Base-by-base conservation (phyloP, 352 stramenopile species). In the Globisporangium ultimum region DNA sequence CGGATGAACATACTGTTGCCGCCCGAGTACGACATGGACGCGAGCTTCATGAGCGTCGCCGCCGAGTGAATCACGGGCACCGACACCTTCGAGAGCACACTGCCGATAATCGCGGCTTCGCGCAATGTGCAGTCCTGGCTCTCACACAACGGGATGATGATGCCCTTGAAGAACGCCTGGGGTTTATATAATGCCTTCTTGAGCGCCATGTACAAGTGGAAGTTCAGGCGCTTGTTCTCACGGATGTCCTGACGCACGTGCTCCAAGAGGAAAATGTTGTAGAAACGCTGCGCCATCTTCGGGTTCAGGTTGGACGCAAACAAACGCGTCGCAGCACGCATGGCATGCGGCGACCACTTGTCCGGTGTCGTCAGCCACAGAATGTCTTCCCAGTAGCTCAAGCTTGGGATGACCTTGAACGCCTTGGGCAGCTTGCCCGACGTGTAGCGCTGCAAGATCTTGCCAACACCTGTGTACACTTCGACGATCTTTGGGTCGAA, bases 161-260 rank as follows among this genome's bases (percentile, higher is more conserved):
- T 98, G 15, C 97, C 98, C 72, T 99, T 99, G 85, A 99, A 99
- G 65, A 99, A 99, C 20, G 98, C 97, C 49, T 98, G 96, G 12
- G 98, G 97, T 75, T 99, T 99, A 87, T 99, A 99, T 40, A 99
- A 79, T 52, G 91, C 91, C 74, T 99, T 99, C 77, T 99, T 99
- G 34, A 99, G 76, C 36, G 96, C 87, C 84, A 98, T 97, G 83
- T 99, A 99, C 60, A 99, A 87, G 74, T 99, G 97, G 76, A 99
- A 99, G 78, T 99, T 99, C 40, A 99, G 82, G 32, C 98, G 77
- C 64, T 99, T 98, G 82, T 99, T 98, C 38, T 89, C 74, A 55
- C 91, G 80, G 68, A 99, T 99, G 75, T 99, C 97, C 60, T 98
- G 93, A 21, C 97, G 63, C 87, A 98, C 71, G 68, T 95, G 93